Conservation (phyloP, 176 grass and related monocot species). For the Aegilops sharonensis region DNA sequence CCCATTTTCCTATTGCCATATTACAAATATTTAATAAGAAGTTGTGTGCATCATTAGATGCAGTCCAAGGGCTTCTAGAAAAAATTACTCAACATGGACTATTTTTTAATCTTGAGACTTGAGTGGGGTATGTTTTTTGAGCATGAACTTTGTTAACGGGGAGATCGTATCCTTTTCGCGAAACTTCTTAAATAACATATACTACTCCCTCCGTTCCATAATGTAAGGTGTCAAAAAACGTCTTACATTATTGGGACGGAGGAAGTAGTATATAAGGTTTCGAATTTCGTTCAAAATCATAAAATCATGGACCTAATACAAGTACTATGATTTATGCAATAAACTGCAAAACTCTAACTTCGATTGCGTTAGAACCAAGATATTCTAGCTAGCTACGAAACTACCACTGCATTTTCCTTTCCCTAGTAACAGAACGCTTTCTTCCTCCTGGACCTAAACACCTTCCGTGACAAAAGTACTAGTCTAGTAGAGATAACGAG, state of each 20-base stretch:
- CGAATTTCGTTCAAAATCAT: background rate
- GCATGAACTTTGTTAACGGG: no score
- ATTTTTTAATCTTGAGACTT: no score
- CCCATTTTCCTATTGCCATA: no score
- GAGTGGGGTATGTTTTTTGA: no score
- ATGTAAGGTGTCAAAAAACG: no score
- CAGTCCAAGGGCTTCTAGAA: no score
- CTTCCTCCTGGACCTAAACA: background rate
- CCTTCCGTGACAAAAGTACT: background rate
- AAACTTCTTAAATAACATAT: background rate
- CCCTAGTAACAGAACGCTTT: background rate
- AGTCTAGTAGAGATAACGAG: background rate
- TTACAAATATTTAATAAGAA: no score
- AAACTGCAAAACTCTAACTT: background rate
- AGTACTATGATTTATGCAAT: background rate
- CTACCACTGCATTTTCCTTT: background rate
- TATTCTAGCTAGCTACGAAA: background rate
- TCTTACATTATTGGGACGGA: no score
- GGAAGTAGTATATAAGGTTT: background rate
- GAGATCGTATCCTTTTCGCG: background rate
- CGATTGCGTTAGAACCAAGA: background rate
- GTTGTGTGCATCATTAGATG: no score
- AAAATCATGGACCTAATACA: background rate
- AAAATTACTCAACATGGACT: no score
- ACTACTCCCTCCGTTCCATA: background rate